A percentile compares a stretch with the other conserved stretches of the same genome.
Conservation (phyloP, 2,329 filamentous ascomycete species). For the Tolypocladium tundrense region DNA sequence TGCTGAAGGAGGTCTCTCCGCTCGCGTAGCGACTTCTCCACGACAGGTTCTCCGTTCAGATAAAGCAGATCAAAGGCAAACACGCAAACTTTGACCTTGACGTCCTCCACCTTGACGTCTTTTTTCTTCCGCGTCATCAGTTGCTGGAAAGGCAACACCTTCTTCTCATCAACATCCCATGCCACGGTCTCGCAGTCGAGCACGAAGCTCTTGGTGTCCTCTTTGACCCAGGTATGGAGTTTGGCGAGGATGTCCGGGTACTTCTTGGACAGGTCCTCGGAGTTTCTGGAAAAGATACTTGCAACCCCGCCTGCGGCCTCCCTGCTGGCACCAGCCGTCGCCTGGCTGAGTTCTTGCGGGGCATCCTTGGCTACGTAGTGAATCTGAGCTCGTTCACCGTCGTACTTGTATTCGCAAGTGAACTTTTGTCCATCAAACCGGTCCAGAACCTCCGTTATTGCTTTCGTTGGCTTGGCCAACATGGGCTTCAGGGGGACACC, state of each 20-base stretch:
- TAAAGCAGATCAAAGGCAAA: constrained; percentile 95
- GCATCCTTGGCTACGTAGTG: constrained; percentile 87
- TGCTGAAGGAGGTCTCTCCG: constrained; percentile 64
- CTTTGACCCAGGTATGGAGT: constrained; percentile 79
- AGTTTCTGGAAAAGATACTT: constrained; percentile 95
- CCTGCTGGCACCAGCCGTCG: constrained; percentile 48
- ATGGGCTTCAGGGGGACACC: constrained; percentile 96
- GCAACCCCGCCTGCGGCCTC: constrained; percentile 65
- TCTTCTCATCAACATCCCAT: constrained; percentile 92
- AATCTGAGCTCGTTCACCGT: constrained; percentile 96
- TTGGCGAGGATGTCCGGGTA: constrained; percentile 93
- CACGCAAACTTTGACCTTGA: constrained; percentile 94
- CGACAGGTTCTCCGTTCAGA: constrained; percentile 81
- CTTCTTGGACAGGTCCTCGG: constrained; percentile 92
- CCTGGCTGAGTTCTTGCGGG: constrained; percentile 55
- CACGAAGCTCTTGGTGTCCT: constrained; percentile 86
- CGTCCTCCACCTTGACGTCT: constrained; percentile 89
- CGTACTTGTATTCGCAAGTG: constrained; percentile 98
- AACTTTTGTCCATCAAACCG: constrained; percentile 93
- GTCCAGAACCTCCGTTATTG: constrained; percentile 93
- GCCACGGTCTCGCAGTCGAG: constrained; percentile 97
- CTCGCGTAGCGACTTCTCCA: constrained; percentile 78
- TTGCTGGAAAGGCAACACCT: constrained; percentile 93
- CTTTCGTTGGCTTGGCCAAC: constrained; percentile 96
- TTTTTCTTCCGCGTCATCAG: constrained; percentile 97